Percentiles rank a stretch among this genome's conserved stretches.
These are phyloP conservation scores for Tilletia walkeri DNA, from an alignment of 1,284 basidiomycete genomes.

Conservation along the genomic window DNA sequence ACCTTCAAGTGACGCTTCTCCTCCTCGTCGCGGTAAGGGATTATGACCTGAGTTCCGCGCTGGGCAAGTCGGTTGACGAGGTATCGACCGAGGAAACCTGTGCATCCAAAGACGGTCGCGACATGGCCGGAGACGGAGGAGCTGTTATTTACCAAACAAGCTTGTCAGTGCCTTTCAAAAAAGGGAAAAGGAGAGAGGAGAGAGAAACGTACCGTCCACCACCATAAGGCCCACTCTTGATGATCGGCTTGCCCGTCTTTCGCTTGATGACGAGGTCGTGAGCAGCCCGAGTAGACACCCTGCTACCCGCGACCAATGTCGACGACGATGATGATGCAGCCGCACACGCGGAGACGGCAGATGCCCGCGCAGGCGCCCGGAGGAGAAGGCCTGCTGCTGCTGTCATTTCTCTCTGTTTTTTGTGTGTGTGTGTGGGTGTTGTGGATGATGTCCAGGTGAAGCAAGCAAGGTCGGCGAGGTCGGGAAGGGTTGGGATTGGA, in stretches of 20 bases:
- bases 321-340: neutral
- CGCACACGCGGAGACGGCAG: neutral
- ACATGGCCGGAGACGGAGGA: conserved; percentile 63
- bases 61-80: conserved; percentile 70
- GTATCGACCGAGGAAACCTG: conserved; percentile 92
- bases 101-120: conserved; percentile 94
- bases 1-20: conserved; percentile 85
- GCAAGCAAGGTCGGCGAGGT: too few species aligned
- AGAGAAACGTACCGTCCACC: conserved; percentile 43
- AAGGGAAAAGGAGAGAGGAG: neutral
- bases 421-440: too few species aligned
- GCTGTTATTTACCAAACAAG: conserved; percentile 22
- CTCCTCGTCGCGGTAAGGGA: conserved; percentile 95
- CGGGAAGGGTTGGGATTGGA: too few species aligned
- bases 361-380: neutral
- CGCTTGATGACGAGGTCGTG: conserved; percentile 54
- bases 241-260: conserved; percentile 51
- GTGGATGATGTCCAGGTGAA: too few species aligned
- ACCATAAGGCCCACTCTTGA: conserved; percentile 50
- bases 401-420: too few species aligned
- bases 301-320: neutral
- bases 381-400: neutral
- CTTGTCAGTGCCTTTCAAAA: neutral
- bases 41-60: conserved; percentile 86
- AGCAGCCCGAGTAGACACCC: neutral